Evolutionary conservation across 2,329 filamentous ascomycete genomes (phyloP).

Genomic region (Phialophora verrucosa): DNA sequence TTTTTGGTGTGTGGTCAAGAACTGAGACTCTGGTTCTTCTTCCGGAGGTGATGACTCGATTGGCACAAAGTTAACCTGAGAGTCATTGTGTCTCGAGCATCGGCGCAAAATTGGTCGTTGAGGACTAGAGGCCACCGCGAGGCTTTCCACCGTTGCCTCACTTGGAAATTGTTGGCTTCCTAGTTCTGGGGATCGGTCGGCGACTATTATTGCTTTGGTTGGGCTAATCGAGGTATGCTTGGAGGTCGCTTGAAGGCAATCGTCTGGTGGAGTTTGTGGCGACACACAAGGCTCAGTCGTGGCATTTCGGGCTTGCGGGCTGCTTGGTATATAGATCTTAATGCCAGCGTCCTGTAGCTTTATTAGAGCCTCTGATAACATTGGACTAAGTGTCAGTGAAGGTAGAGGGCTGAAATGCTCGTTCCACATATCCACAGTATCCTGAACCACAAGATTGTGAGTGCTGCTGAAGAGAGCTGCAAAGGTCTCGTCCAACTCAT

Average conservation of each 20-base stretch:
- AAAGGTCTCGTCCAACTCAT: neutral
- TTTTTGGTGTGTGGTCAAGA: slow-evolving; percentile 77
- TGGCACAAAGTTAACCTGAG: slow-evolving; percentile 76
- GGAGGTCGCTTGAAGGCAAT: neutral
- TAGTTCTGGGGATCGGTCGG: slow-evolving; percentile 24
- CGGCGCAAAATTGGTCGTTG: slow-evolving; percentile 51
- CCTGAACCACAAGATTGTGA: slow-evolving; percentile 50
- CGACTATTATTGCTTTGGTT: neutral
- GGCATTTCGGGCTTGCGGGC: neutral
- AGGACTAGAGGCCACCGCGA: slow-evolving; percentile 45
- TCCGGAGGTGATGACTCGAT: slow-evolving; percentile 64
- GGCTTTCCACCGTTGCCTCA: neutral
- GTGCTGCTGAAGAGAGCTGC: neutral
- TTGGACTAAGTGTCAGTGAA: slow-evolving; percentile 67
- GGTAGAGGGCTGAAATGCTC: slow-evolving; percentile 66
- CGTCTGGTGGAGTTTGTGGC: neutral
- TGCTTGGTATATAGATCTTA: slow-evolving; percentile 2
- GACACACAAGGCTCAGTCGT: neutral
- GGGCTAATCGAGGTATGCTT: neutral
- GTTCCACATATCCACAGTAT: slow-evolving; percentile 71
- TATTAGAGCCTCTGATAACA: slow-evolving; percentile 65
- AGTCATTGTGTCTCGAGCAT: slow-evolving; percentile 76
- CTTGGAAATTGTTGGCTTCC: slow-evolving; percentile 20
- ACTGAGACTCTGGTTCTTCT: slow-evolving; percentile 66
- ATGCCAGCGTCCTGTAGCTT: slow-evolving; percentile 18